Conservation (phyloP, 2,329 filamentous ascomycete genomes). For the Gnomoniopsis smithogilvyi region DNA sequence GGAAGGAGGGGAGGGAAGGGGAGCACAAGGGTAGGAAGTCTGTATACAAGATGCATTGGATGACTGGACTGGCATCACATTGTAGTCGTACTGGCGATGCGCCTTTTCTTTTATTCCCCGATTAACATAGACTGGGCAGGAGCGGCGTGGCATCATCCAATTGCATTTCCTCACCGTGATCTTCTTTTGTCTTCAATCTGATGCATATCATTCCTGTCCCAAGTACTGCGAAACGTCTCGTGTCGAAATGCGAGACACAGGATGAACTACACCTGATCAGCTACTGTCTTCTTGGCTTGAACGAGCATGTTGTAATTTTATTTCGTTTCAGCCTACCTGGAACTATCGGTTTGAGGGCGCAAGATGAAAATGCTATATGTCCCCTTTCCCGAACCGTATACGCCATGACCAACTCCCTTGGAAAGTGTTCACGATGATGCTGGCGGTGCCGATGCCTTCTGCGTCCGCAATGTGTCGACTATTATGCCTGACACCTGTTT, state of each 20-base stretch:
- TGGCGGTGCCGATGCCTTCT: background rate
- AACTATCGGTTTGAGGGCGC: background rate
- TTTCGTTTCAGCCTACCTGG: background rate
- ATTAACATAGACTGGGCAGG: slow-evolving; percentile 26
- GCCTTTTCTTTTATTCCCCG: slow-evolving; percentile 15
- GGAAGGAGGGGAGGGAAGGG: background rate
- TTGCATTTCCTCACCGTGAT: slow-evolving; percentile 12
- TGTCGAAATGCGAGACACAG: background rate
- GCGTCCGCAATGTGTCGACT: background rate
- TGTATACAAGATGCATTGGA: slow-evolving; percentile 11
- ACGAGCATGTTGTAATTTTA: background rate
- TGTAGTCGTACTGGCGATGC: slow-evolving; percentile 8
- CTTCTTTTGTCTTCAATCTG: background rate
- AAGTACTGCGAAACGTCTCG: too few relatives aligned
- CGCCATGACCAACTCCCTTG: background rate
- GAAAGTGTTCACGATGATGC: background rate
- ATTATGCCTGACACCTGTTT: background rate
- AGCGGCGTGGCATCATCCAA: slow-evolving; percentile 16
- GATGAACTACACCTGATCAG: background rate
- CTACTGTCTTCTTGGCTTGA: background rate
- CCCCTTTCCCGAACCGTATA: background rate
- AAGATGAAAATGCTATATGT: background rate
- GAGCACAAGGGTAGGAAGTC: background rate
- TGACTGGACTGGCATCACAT: slow-evolving; percentile 6
- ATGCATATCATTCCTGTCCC: too few relatives aligned